phyloP scores from a whole-genome alignment of 371 early-diverging fungal genomes.

The Mortierella sp. region DNA sequence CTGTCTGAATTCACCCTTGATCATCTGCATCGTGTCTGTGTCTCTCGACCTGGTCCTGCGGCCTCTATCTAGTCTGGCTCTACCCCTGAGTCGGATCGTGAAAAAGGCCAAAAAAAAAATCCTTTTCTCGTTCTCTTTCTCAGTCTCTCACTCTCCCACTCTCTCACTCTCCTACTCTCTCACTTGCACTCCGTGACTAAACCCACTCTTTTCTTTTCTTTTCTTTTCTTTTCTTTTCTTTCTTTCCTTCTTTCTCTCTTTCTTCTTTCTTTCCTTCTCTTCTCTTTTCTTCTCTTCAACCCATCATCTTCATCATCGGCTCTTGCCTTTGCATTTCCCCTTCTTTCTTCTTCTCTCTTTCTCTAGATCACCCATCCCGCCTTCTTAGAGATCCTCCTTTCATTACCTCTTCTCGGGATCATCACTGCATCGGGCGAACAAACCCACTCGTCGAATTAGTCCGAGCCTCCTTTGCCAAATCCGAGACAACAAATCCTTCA shows the following conservation, averaged over 20 bases:
- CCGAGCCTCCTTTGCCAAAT: background rate
- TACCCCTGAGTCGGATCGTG: too few species aligned
- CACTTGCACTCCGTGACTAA: background rate
- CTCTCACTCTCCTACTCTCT: too few species aligned
- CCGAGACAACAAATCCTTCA: background rate
- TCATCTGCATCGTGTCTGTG: too few species aligned
- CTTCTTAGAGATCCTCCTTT: background rate
- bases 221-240: constrained; percentile 5
- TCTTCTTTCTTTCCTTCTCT: background rate
- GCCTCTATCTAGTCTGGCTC: too few species aligned
- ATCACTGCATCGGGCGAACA: too few species aligned
- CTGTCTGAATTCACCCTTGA: too few species aligned
- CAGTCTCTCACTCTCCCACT: background rate
- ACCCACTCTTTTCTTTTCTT: background rate
- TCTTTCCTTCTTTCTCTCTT: background rate
- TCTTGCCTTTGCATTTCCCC: background rate
- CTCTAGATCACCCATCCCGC: too few species aligned
- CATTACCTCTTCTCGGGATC: background rate
- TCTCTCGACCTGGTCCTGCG: too few species aligned
- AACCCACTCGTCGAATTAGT: background rate
- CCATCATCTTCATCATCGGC: background rate
- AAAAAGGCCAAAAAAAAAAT: too few species aligned
- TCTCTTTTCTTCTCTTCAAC: background rate
- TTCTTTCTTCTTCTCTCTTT: constrained; percentile 3
- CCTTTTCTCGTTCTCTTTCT: background rate